Evolutionary conservation across 2,329 filamentous ascomycete genomes (phyloP).

Genomic region (Talaromyces sp.): DNA sequence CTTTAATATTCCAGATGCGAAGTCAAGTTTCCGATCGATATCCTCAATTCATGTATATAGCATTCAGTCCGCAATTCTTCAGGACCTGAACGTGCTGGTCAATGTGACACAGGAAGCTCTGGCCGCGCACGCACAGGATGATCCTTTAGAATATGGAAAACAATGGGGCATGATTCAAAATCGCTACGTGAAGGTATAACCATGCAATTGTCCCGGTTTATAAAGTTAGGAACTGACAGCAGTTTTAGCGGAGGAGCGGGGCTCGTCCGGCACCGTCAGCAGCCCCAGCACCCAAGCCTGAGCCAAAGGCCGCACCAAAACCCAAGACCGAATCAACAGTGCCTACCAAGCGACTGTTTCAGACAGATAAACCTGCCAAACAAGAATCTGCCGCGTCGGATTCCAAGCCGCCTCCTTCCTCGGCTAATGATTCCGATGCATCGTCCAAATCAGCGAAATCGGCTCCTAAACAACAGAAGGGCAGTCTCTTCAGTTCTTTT

Average conservation of each 20-base stretch:
- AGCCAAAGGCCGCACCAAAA: slow-evolving; percentile 26
- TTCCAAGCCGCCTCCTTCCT: slow-evolving; percentile 20
- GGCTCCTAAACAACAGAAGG: slow-evolving; percentile 60
- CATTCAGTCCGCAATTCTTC: slow-evolving; percentile 69
- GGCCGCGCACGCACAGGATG: slow-evolving; percentile 59
- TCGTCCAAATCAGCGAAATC: slow-evolving; percentile 43
- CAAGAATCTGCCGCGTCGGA: slow-evolving; percentile 27
- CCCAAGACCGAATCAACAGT: slow-evolving; percentile 38
- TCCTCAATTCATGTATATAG: slow-evolving; percentile 86
- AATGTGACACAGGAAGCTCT: slow-evolving; percentile 68
- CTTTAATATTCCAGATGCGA: slow-evolving; percentile 55
- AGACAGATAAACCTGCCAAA: slow-evolving; percentile 29
- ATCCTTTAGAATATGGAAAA: slow-evolving; percentile 61
- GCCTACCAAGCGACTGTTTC: slow-evolving; percentile 44
- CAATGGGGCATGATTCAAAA: slow-evolving; percentile 77
- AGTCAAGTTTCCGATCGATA: slow-evolving; percentile 71
- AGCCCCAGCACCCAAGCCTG: slow-evolving; percentile 32
- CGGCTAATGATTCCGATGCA: slow-evolving; percentile 29
- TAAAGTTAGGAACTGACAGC: neutral
- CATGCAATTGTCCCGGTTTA: neutral
- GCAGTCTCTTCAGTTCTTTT: slow-evolving; percentile 77
- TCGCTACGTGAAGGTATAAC: slow-evolving; percentile 60
- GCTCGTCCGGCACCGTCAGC: slow-evolving; percentile 41
- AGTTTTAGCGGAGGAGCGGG: slow-evolving; percentile 50
- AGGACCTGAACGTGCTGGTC: slow-evolving; percentile 71